These are phyloP conservation scores for Diophrys sp. DNA, from an alignment of 73 alveolate species.

Conservation along the genomic window DNA sequence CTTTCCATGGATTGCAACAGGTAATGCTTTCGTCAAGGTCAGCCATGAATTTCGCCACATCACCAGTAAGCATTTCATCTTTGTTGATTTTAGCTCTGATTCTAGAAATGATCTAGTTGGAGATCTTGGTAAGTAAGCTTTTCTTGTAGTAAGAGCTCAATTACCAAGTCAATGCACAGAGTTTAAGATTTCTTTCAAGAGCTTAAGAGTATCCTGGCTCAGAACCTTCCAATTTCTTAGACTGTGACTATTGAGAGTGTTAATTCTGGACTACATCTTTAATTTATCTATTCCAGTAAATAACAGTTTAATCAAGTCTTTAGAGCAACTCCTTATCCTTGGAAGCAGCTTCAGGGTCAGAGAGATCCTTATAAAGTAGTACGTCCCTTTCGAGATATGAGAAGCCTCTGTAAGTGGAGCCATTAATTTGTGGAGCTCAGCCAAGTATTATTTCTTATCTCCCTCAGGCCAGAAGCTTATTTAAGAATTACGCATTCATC, in stretches of 20 bases:
- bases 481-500: conserved; percentile 90
- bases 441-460: conserved; percentile 93
- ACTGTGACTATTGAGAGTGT: conserved; percentile 86
- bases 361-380: conserved; percentile 93
- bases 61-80: conserved; percentile 87
- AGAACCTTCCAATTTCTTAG: conserved; percentile 75
- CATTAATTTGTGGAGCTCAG: conserved; percentile 95
- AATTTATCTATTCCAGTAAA: conserved; percentile 97
- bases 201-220: conserved; percentile 82
- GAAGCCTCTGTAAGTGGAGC: conserved; percentile 92
- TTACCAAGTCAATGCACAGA: conserved; percentile 89
- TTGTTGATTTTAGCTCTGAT: conserved; percentile 84
- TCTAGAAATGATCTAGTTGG: conserved; percentile 84
- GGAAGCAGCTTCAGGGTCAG: conserved; percentile 92
- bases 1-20: conserved; percentile 93
- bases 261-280: conserved; percentile 93
- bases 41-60: conserved; percentile 83
- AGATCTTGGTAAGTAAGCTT: conserved; percentile 89
- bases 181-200: conserved; percentile 84
- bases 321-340: conserved; percentile 96
- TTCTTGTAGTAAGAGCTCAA: conserved; percentile 84
- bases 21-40: conserved; percentile 85
- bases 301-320: conserved; percentile 94
- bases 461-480: conserved; percentile 98
- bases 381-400: conserved; percentile 87